Base-by-base conservation (phyloP, 768 basidiomycete species). In the Podaxis carcinomalis region DNA sequence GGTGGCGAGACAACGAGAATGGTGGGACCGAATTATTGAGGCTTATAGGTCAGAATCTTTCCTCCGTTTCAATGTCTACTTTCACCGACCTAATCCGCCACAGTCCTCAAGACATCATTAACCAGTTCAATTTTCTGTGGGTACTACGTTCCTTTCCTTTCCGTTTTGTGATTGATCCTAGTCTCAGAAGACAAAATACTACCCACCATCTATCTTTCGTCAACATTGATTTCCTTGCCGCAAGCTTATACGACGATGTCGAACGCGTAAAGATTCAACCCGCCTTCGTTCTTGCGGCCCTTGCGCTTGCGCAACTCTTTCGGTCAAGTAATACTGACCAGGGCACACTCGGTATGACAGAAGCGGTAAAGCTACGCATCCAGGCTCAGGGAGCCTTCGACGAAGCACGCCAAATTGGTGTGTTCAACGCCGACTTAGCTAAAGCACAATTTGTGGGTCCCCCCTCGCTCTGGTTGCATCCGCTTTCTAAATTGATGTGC, bases 281-380 rank as follows among this genome's bases (percentile, higher is more conserved):
- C 5, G 79, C 89, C 0, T 82, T 93, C 60, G 79, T 92, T 50
- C 78, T 86, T 32, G 80, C 90, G 1, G 80, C 79, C 5, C 75
- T 92, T 35, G 91, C 91, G 0, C 78, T 92, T 75, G 82, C 88
- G 0, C 85, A 78, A 36, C 77, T 93, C 11, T 85, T 90, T 80
- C 81, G 82, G 64, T 90, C 90, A 1, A 90, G 89, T 68, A 83
- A 87, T 65, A 68, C 83, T 44, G 89, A 87, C 66, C 73, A 77
- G 13, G 82, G 87, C 6, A 68, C 71, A 2, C 64, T 67, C 3
- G 89, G 90, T 4, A 78, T 88, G 46, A 72, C 72, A 10, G 78
- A 80, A n/a, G 88, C 90, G 0, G 68, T 86, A 28, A 77, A 77
- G 70, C 74, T 89, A 16, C 80, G 83, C 1, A 78, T 82, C 49